phyloP scores from a whole-genome alignment of 2,329 filamentous ascomycete species.

The Raffaelea ambrosiae region DNA sequence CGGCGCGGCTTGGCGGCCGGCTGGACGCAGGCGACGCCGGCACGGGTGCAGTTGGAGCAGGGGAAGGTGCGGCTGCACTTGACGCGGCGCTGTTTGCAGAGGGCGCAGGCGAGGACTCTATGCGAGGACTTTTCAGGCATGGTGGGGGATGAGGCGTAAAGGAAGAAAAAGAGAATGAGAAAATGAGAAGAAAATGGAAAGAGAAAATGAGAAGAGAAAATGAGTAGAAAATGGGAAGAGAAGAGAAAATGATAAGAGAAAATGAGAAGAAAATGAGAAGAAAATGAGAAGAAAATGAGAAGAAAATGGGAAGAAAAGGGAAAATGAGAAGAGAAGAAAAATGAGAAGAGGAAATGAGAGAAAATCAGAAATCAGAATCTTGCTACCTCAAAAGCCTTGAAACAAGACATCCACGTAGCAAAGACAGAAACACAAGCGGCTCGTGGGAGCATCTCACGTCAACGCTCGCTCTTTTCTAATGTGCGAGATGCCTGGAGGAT shows the following conservation, averaged over 20 bases:
- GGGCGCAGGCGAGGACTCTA: conserved; percentile 41
- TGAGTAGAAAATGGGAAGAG: too few relatives aligned
- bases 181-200: neutral
- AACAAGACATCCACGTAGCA: too few relatives aligned
- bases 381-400: too few relatives aligned
- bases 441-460: too few relatives aligned
- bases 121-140: neutral
- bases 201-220: too few relatives aligned
- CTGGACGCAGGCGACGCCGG: conserved; percentile 6
- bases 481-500: neutral
- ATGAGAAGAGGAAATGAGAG: neutral
- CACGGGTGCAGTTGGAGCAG: conserved; percentile 41
- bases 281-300: too few relatives aligned
- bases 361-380: neutral
- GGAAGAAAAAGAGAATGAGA: neutral
- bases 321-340: neutral
- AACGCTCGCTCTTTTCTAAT: neutral
- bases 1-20: conserved; percentile 24
- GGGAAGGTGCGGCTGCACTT: conserved; percentile 51
- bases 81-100: conserved; percentile 53
- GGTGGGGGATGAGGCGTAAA: neutral
- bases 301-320: neutral
- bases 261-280: too few relatives aligned
- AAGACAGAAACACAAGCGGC: too few relatives aligned
- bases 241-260: too few relatives aligned